Evolutionary conservation across 495 filamentous ascomycete genomes (phyloP).

Genomic region (Hypomontagnella submonticulosa): DNA sequence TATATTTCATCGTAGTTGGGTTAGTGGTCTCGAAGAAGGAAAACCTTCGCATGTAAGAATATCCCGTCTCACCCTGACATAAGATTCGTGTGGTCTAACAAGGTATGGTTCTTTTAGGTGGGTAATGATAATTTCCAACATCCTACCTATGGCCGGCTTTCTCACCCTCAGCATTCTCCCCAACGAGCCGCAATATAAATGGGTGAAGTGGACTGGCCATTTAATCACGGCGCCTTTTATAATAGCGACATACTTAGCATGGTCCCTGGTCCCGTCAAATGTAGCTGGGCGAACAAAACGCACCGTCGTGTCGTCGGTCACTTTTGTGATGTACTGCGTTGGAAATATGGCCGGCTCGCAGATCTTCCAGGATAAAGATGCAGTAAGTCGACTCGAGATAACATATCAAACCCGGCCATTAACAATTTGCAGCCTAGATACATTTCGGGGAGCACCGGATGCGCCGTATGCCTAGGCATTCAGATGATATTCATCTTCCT

Average conservation of each 20-base stretch:
- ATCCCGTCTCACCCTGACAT: background rate
- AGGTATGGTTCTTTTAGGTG: slow-evolving; percentile 20
- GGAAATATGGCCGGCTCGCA: slow-evolving; percentile 67
- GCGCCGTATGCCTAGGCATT: slow-evolving; percentile 24
- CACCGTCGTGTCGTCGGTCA: slow-evolving; percentile 44
- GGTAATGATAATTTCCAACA: slow-evolving; percentile 36
- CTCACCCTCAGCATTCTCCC: slow-evolving; percentile 37
- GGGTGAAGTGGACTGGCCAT: slow-evolving; percentile 40
- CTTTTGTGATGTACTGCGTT: slow-evolving; percentile 57
- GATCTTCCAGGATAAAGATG: slow-evolving; percentile 64
- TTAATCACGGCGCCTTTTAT: slow-evolving; percentile 36
- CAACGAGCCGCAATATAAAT: slow-evolving; percentile 42
- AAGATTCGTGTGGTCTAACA: background rate
- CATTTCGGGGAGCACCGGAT: slow-evolving; percentile 26
- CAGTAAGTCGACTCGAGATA: slow-evolving; percentile 34
- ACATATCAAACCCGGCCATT: background rate
- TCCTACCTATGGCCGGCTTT: slow-evolving; percentile 40
- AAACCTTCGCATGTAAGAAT: slow-evolving; percentile 35
- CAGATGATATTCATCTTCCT: slow-evolving; percentile 28
- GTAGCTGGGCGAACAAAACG: slow-evolving; percentile 44
- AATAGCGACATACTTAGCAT: slow-evolving; percentile 36
- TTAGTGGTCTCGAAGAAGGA: slow-evolving; percentile 26
- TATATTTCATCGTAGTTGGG: slow-evolving; percentile 28
- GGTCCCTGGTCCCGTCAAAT: slow-evolving; percentile 45
- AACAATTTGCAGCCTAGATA: slow-evolving; percentile 34